Conservation (phyloP, 2,329 filamentous ascomycete genomes). For the Dissoconium aciculare region DNA sequence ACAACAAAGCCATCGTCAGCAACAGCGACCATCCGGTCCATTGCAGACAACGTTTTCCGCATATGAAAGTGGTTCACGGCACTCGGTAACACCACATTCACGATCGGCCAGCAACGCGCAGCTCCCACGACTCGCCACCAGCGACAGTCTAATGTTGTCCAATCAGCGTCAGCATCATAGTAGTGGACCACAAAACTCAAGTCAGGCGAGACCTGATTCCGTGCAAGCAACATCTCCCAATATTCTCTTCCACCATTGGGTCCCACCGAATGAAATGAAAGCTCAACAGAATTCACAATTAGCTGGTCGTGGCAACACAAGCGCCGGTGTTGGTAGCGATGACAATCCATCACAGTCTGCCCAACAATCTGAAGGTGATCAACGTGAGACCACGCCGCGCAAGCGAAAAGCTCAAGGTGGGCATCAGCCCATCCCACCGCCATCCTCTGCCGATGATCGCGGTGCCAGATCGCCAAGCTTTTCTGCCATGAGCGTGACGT, state of each 20-base stretch:
- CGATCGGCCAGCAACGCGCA: constrained; percentile 33
- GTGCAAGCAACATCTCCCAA: constrained; percentile 53
- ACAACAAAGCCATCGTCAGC: no score
- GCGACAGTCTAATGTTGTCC: constrained; percentile 36
- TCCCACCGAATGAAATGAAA: constrained; percentile 51
- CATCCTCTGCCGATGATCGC: constrained; percentile 35
- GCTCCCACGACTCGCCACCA: constrained; percentile 37
- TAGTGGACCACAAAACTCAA: constrained; percentile 30
- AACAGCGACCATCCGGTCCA: no score
- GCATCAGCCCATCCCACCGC: constrained; percentile 37
- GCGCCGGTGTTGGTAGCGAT: no score
- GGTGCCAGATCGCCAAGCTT: constrained; percentile 36
- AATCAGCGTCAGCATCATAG: constrained; percentile 26
- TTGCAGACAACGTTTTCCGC: constrained; percentile 28
- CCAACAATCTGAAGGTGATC: constrained; percentile 40
- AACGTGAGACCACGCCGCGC: constrained; percentile 63
- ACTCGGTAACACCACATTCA: constrained; percentile 28
- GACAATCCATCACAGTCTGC: constrained; percentile 39
- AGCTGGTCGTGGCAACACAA: no score
- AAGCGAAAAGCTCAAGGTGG: constrained; percentile 61
- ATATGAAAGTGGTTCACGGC: constrained; percentile 19
- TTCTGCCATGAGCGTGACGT: constrained; percentile 37
- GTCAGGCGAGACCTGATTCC: constrained; percentile 43
- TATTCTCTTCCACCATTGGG: constrained; percentile 88
- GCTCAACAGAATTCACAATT: no score